phyloP scores from a whole-genome alignment of 176 grass and related monocot genomes.

The Oropetium thomaeum region DNA sequence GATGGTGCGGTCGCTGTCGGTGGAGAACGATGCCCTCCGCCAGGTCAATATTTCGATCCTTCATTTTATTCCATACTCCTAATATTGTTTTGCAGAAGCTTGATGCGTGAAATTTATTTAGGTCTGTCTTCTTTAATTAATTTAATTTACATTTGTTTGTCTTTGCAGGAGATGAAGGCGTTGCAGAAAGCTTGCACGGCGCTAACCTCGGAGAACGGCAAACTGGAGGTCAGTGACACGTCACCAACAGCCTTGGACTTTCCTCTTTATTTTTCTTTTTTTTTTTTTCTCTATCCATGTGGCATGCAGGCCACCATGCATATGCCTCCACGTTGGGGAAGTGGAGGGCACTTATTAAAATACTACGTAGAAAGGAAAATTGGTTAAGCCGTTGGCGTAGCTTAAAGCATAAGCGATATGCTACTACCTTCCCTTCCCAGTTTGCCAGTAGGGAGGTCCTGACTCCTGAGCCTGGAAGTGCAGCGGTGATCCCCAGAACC shows the following conservation, averaged over 20 bases:
- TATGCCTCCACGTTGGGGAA: neutral
- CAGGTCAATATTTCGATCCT: constrained; percentile 28
- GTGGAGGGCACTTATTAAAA: neutral
- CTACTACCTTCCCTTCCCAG: neutral
- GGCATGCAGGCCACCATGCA: neutral
- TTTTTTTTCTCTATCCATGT: no score
- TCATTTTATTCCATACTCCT: neutral
- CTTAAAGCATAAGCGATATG: constrained; percentile 30
- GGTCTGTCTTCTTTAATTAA: neutral
- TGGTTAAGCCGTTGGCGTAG: neutral
- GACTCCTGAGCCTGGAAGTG: neutral
- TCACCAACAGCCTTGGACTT: neutral
- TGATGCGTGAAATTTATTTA: neutral
- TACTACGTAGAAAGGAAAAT: neutral
- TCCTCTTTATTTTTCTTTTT: neutral
- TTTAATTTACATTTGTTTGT: neutral
- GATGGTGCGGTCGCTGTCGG: constrained; percentile 49
- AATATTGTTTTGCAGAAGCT: neutral
- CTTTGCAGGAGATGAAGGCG: constrained; percentile 35
- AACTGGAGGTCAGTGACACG: constrained; percentile 45
- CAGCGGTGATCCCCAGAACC: neutral
- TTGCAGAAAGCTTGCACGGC: constrained; percentile 37
- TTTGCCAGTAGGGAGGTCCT: neutral
- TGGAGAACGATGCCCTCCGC: constrained; percentile 55
- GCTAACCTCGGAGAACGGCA: constrained; percentile 45